A percentile compares a stretch with the other conserved stretches of the same genome.
Evolutionary conservation across 805 yeast species (phyloP).

Genomic region (Candida ulmi): DNA sequence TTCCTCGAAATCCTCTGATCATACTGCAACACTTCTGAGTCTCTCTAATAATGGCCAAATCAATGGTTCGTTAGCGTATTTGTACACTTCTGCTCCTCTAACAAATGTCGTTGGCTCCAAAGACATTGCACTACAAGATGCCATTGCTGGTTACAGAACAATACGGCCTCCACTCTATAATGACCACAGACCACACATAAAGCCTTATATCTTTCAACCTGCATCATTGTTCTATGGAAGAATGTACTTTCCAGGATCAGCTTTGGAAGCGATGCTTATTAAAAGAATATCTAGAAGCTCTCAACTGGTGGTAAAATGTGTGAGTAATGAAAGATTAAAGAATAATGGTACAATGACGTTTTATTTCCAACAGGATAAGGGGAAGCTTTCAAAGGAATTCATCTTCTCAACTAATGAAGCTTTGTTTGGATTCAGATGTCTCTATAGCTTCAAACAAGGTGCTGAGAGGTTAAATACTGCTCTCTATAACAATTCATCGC

Average conservation of each 20-base stretch:
- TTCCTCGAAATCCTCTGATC: conserved; percentile 62
- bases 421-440: conserved; percentile 71
- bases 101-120: conserved; percentile 44
- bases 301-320: conserved; percentile 68
- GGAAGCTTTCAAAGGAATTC: conserved; percentile 62
- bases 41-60: conserved; percentile 59
- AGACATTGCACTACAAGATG: conserved; percentile 54
- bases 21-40: conserved; percentile 68
- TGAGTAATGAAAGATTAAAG: conserved; percentile 56
- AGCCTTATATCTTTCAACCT: conserved; percentile 4
- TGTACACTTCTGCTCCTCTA: conserved; percentile 63
- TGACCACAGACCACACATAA: neutral
- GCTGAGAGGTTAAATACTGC: conserved; percentile 34
- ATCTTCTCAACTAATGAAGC: conserved; percentile 82
- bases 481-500: conserved; percentile 54
- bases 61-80: conserved; percentile 78
- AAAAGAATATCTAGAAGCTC: conserved; percentile 52
- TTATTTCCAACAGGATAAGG: conserved; percentile 65
- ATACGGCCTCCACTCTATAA: conserved; percentile 38
- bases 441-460: conserved; percentile 53
- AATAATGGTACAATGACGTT: conserved; percentile 56
- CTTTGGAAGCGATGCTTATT: conserved; percentile 81
- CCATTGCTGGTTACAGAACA: conserved; percentile 61
- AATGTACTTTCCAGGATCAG: conserved; percentile 81
- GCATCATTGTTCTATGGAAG: conserved; percentile 70